phyloP scores from a whole-genome alignment of 2,329 filamentous ascomycete species.

The Ceratocystis huliohia region DNA sequence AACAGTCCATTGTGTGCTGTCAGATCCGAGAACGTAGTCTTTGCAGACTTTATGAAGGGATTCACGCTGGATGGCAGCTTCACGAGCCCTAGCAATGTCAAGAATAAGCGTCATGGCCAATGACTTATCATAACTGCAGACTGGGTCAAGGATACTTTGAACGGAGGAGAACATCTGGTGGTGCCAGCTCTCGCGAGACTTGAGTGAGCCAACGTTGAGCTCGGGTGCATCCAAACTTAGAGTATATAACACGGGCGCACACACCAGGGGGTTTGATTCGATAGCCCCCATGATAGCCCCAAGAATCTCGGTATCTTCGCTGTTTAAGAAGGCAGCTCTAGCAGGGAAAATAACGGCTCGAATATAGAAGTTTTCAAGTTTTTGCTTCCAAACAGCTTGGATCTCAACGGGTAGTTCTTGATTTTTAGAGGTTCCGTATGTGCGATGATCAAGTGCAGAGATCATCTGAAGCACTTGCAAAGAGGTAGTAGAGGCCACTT shows the following conservation, averaged over 20 bases:
- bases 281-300: conserved; percentile 32
- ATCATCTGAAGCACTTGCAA: conserved; percentile 27
- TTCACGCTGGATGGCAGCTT: conserved; percentile 29
- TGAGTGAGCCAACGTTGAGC: conserved; percentile 21
- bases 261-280: conserved; percentile 28
- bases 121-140: conserved; percentile 22
- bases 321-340: conserved; percentile 35
- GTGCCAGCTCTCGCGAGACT: conserved; percentile 32
- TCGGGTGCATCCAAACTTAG: conserved; percentile 27
- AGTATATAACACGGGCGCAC: conserved; percentile 36
- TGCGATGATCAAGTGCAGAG: conserved; percentile 22
- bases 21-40: conserved; percentile 30
- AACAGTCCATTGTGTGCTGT: conserved; percentile 33
- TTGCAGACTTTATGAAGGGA: conserved; percentile 34
- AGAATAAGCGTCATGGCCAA: conserved; percentile 27
- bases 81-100: conserved; percentile 26
- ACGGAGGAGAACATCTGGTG: conserved; percentile 29
- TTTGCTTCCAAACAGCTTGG: conserved; percentile 32
- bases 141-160: conserved; percentile 24
- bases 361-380: conserved; percentile 38
- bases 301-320: conserved; percentile 32
- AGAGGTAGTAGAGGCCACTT: conserved; percentile 39
- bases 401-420: conserved; percentile 8
- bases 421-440: conserved; percentile 6
- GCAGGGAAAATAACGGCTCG: conserved; percentile 41